These are phyloP conservation scores for Trametes meyenii DNA, from an alignment of 768 basidiomycete genomes.

Conservation along the genomic window DNA sequence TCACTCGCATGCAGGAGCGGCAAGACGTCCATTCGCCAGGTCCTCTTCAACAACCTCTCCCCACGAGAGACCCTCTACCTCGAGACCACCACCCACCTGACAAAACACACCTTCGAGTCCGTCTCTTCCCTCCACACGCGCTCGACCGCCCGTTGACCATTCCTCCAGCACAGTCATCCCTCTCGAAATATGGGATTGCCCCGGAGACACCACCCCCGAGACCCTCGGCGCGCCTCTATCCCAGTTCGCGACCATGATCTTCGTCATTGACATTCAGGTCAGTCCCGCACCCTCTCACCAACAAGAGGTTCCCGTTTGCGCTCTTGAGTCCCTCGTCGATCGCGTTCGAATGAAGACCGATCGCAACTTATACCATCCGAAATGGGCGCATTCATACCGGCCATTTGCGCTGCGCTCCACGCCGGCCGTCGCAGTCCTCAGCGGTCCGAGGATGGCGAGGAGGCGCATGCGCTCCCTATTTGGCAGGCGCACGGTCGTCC, in stretches of 20 bases:
- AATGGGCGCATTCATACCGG: neutral
- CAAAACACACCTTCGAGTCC: constrained; percentile 80
- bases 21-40: constrained; percentile 89
- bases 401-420: neutral
- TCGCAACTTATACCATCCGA: neutral
- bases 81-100: constrained; percentile 80
- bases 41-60: constrained; percentile 84
- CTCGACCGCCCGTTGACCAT: neutral
- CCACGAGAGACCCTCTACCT: constrained; percentile 89
- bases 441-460: constrained; percentile 4
- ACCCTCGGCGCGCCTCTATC: constrained; percentile 75
- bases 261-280: constrained; percentile 94
- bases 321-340: neutral
- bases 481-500: constrained; percentile 15
- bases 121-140: constrained; percentile 33
- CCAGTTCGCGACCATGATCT: constrained; percentile 84
- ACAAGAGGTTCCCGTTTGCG: neutral
- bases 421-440: neutral
- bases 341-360: neutral
- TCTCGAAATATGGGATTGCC: constrained; percentile 95
- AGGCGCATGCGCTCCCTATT: constrained; percentile 4
- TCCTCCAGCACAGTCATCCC: constrained; percentile 80
- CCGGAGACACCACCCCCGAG: constrained; percentile 80
- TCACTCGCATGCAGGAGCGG: constrained; percentile 65
- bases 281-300: constrained; percentile 29